phyloP scores from a whole-genome alignment of 2,329 filamentous ascomycete genomes.

The Shiraia sp. region DNA sequence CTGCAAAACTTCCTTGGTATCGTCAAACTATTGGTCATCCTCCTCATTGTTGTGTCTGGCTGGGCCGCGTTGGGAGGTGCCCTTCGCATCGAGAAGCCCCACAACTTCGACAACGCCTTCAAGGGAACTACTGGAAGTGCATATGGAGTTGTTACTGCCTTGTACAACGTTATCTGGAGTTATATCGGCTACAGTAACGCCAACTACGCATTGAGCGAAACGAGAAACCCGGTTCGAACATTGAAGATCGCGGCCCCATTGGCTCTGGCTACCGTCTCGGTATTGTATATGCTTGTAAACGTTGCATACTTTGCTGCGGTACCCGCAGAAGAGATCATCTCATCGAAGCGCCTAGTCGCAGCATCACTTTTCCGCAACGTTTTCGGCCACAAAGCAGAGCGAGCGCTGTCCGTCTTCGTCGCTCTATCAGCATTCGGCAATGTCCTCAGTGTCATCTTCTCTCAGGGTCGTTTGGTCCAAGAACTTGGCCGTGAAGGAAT shows the following conservation, averaged over 20 bases:
- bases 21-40: constrained; percentile 67
- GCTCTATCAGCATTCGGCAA: constrained; percentile 71
- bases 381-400: constrained; percentile 57
- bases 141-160: constrained; percentile 69
- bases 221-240: constrained; percentile 66
- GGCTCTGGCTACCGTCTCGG: constrained; percentile 61
- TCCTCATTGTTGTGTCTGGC: constrained; percentile 67
- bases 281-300: constrained; percentile 70
- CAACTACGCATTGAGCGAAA: constrained; percentile 69
- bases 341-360: constrained; percentile 59
- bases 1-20: constrained; percentile 68
- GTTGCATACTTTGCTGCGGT: constrained; percentile 69
- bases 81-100: constrained; percentile 62
- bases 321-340: constrained; percentile 58
- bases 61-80: constrained; percentile 66
- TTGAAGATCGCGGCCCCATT: constrained; percentile 67
- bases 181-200: constrained; percentile 71
- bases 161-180: constrained; percentile 74
- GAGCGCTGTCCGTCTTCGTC: constrained; percentile 66
- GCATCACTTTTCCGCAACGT: constrained; percentile 63
- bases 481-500: constrained; percentile 69
- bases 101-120: constrained; percentile 68
- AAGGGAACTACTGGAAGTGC: constrained; percentile 67
- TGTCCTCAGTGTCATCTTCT: constrained; percentile 69
- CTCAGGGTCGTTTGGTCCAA: constrained; percentile 67